Percentiles rank a stretch among this genome's conserved stretches.
Conservation (phyloP, 768 basidiomycete genomes). For the Phanerochaete sordida region DNA sequence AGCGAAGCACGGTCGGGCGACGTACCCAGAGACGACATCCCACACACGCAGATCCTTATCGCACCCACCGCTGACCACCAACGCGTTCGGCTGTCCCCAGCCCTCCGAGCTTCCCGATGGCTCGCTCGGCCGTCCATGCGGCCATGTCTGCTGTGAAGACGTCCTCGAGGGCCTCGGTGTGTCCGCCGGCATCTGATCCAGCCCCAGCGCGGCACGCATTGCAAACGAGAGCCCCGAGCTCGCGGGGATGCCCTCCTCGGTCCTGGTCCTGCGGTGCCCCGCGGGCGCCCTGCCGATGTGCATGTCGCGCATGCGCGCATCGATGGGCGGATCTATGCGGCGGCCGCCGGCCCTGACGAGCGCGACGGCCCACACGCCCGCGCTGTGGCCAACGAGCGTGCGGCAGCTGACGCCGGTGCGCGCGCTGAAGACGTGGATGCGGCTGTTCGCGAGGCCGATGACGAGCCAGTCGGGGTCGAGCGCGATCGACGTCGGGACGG, state of each 20-base stretch:
- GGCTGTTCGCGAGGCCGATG: slow-evolving; percentile 81
- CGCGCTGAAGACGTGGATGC: slow-evolving; percentile 84
- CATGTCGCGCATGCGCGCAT: slow-evolving; percentile 7
- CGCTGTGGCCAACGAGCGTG: slow-evolving; percentile 79
- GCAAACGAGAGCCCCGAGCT: slow-evolving; percentile 29
- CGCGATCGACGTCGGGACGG: slow-evolving; percentile 84
- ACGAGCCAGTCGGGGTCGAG: slow-evolving; percentile 83
- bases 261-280: not conserved
- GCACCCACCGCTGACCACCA: slow-evolving; percentile 91
- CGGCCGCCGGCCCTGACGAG: slow-evolving; percentile 67
- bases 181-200: slow-evolving; percentile 24
- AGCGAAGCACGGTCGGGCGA: not conserved
- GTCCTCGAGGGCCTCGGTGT: not conserved
- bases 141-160: not conserved
- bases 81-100: slow-evolving; percentile 82
- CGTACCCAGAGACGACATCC: slow-evolving; percentile 84
- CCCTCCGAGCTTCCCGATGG: slow-evolving; percentile 50
- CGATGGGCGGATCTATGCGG: slow-evolving; percentile 11
- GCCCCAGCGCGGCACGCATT: slow-evolving; percentile 50
- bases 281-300: not conserved
- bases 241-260: slow-evolving; percentile 4
- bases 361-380: slow-evolving; percentile 91
- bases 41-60: slow-evolving; percentile 91
- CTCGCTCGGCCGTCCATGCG: slow-evolving; percentile 17
- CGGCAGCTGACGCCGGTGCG: slow-evolving; percentile 70